Conservation (phyloP, 2,329 filamentous ascomycete species). For the Colletotrichum limetticola region DNA sequence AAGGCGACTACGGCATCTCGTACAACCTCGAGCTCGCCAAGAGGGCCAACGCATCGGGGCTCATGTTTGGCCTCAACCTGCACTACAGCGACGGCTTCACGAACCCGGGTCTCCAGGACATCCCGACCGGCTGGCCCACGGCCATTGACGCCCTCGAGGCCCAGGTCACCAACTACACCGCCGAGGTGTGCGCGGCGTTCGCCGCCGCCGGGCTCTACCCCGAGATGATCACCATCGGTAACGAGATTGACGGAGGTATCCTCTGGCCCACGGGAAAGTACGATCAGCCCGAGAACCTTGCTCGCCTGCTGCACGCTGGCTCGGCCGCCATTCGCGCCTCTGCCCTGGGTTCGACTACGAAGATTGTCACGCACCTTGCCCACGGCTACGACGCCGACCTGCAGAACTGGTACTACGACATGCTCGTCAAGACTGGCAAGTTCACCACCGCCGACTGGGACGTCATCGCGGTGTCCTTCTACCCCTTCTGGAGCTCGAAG, state of each 20-base stretch:
- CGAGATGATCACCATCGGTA: slow-evolving; percentile 11
- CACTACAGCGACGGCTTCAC: not conserved
- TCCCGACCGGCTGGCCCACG: slow-evolving; percentile 5
- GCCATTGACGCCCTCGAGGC: slow-evolving; percentile 5
- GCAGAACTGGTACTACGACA: too few relatives aligned
- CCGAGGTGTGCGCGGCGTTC: not conserved
- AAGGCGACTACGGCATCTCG: slow-evolving; percentile 5
- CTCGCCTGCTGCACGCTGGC: too few relatives aligned
- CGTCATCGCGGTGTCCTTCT: slow-evolving; percentile 7
- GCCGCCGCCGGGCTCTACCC: slow-evolving; percentile 5
- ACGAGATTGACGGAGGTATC: slow-evolving; percentile 4
- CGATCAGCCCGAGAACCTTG: too few relatives aligned
- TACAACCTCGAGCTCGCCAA: slow-evolving; percentile 3
- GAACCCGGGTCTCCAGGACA: not conserved
- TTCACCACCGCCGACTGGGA: not conserved
- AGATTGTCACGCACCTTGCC: not conserved
- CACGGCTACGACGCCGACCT: too few relatives aligned
- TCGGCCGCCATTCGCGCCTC: too few relatives aligned
- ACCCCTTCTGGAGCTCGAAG: slow-evolving; percentile 1
- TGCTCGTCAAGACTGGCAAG: too few relatives aligned
- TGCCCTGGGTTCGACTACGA: too few relatives aligned
- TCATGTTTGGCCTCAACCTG: not conserved
- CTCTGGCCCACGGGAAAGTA: not conserved
- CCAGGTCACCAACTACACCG: not conserved
- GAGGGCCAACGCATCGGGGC: not conserved